Evolutionary conservation across 805 yeast genomes (phyloP).

Genomic region (Saccharomycopsis guyanensis): DNA sequence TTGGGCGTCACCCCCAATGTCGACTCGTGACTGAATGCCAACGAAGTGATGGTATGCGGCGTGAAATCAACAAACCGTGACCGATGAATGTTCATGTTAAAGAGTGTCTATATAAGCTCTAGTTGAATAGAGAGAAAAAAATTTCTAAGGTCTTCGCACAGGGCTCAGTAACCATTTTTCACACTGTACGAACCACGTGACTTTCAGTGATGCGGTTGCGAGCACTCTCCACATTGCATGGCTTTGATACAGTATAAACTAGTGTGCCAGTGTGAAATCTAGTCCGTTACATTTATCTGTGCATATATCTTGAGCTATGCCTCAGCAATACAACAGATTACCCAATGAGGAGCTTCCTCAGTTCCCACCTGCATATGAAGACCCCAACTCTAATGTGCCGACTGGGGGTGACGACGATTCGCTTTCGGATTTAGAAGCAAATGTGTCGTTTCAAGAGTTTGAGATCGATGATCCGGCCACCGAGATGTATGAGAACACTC

Average conservation of each 20-base stretch:
- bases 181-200: no score
- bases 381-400: no score
- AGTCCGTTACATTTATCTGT: no score
- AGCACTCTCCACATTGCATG: no score
- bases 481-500: background rate
- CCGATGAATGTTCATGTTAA: conserved; percentile 75
- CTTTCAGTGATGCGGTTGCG: no score
- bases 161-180: no score
- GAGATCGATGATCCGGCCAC: conserved; percentile 36
- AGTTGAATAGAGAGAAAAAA: background rate
- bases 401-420: background rate
- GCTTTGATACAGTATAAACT: no score
- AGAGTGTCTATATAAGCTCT: background rate
- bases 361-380: conserved; percentile 2
- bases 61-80: conserved; percentile 86
- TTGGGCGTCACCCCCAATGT: conserved; percentile 38
- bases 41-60: conserved; percentile 76
- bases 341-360: conserved; percentile 4
- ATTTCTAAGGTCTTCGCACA: no score
- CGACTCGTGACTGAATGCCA: conserved; percentile 58
- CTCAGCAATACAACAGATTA: background rate
- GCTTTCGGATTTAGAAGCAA: conserved; percentile 5
- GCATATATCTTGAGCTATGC: background rate
- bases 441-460: conserved; percentile 27
- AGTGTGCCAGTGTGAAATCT: no score